Evolutionary conservation across 768 basidiomycete genomes (phyloP), one percentile per base, ranked within the genome.

Genomic region (Russula griseocarnosa): DNA sequence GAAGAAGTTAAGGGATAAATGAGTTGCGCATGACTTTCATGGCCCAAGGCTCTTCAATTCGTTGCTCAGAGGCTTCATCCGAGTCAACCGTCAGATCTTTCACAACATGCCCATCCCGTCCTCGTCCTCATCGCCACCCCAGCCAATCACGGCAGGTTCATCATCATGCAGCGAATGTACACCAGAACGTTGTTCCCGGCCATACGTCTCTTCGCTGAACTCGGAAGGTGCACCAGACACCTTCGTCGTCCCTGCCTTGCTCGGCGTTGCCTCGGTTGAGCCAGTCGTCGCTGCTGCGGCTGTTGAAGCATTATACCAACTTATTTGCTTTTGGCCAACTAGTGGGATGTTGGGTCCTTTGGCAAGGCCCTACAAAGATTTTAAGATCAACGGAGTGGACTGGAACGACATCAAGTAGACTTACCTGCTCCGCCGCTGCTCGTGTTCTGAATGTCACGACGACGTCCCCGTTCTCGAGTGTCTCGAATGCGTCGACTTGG

Each of bases 21-120:
- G 60, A 58, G 36, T 59, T 63, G 54, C 44, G 36, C 20, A 46
- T 54, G 51, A 42, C 9, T 34, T 36, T 47, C 30, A 18, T 34
- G 24, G 42, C 44, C 28, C 7, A 36, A 59, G 9, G 36, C 47
- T 58, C 57, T 40, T 40, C 16, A 16, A 6, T 34, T 58, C 22
- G 28, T 14, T 51, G 52, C 62, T 40, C 49, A 24, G n/a, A 40
- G 36, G 44, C 26, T 9, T 10, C 36, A 28, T 42, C 46, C 46
- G 20, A 47, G 46, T 47, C 22, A 16, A 55, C 28, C 55, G 42
- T 64, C 58, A 40, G 24, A 36, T 58, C 36, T 74, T 67, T 46
- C 65, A 77, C 42, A 84, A 70, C 82, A 90, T 85, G 46, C 88
- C 87, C 86, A 90, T 90, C 51, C 83, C 85, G 70, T 90, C 86